Conservation (phyloP, 2,329 filamentous ascomycete genomes). For the Colletotrichum gloeosporioides region DNA sequence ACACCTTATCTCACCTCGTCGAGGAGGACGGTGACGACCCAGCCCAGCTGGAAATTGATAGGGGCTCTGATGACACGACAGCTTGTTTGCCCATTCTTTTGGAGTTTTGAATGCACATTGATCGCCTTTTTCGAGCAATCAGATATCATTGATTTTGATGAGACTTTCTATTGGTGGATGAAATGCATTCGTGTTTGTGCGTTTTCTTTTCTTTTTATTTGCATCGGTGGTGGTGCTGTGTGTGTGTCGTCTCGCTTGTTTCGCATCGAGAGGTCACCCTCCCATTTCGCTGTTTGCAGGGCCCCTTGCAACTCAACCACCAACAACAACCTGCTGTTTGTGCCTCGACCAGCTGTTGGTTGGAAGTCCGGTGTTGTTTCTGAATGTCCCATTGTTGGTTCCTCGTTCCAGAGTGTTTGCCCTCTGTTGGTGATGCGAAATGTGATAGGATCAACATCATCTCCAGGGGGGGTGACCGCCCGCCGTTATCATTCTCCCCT, state of each 20-base stretch:
- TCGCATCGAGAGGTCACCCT: background rate
- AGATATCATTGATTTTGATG: background rate
- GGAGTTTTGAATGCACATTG: background rate
- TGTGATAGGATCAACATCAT: background rate
- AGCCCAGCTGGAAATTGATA: background rate
- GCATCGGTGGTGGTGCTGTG: background rate
- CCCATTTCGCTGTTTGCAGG: background rate
- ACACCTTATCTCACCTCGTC: background rate
- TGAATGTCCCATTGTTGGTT: background rate
- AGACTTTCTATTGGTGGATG: background rate
- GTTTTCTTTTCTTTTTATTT: background rate
- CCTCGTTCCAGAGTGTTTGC: background rate
- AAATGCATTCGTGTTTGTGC: background rate
- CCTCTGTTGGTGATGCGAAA: background rate
- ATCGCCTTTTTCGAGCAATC: background rate
- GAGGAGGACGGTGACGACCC: background rate
- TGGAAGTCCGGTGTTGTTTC: background rate
- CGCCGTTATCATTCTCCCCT: background rate
- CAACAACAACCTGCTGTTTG: background rate
- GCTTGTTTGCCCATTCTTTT: background rate
- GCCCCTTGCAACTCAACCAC: background rate
- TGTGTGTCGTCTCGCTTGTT: background rate
- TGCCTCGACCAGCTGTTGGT: background rate
- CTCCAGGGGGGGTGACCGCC: background rate
- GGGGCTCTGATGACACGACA: background rate